Conservation (phyloP, 148 eudicot genomes). For the Persicaria maculosa region DNA sequence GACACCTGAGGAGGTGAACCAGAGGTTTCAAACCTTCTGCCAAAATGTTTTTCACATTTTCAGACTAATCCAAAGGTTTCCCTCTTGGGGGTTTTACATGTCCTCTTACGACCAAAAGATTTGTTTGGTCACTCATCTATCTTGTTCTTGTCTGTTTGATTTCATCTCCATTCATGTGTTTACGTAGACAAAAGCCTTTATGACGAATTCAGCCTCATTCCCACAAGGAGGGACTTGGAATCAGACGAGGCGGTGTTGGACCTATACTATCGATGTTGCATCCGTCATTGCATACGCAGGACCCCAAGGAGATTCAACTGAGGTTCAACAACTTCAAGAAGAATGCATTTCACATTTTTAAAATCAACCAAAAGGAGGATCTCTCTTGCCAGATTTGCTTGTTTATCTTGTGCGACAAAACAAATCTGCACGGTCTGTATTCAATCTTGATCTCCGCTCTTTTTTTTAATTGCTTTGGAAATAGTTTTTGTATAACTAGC, state of each 20-base stretch:
- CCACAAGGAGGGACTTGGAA: neutral
- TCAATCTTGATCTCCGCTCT: neutral
- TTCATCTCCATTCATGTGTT: neutral
- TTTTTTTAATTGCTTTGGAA: neutral
- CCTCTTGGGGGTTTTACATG: neutral
- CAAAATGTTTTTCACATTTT: neutral
- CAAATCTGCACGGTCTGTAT: neutral
- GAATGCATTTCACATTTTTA: neutral
- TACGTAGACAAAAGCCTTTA: neutral
- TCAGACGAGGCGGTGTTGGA: neutral
- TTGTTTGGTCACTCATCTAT: neutral
- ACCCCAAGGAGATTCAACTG: neutral
- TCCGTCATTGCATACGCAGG: neutral
- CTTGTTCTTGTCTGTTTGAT: neutral
- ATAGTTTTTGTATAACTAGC: no score
- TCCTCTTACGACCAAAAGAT: neutral
- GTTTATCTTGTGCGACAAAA: neutral
- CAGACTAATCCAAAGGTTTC: neutral
- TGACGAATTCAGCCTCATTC: neutral
- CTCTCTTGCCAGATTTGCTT: no score
- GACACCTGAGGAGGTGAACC: neutral
- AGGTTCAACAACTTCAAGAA: neutral
- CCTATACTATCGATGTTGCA: neutral
- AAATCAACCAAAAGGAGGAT: no score
- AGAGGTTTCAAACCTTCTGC: neutral